Percentiles rank a stretch among this genome's conserved stretches.
phyloP scores from a whole-genome alignment of 2,329 filamentous ascomycete species.

The Coniochaeta sp. region DNA sequence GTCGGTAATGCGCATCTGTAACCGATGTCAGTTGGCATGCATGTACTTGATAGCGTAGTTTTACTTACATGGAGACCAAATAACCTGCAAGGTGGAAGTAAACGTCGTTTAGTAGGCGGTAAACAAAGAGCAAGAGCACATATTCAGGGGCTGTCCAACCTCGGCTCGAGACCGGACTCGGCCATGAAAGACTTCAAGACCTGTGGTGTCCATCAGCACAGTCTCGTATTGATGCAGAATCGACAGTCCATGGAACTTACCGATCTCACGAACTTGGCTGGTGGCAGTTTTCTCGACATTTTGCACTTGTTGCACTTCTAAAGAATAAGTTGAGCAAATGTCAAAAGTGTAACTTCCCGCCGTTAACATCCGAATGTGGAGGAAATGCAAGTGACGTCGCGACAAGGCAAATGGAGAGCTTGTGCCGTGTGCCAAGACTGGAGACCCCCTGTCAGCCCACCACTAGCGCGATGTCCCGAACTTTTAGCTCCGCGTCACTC shows the following conservation, averaged over 20 bases:
- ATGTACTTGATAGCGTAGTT: neutral
- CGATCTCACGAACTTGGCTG: constrained; percentile 23
- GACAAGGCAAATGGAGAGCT: neutral
- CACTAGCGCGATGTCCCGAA: neutral
- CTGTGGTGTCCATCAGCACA: constrained; percentile 31
- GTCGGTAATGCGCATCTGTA: constrained; percentile 58
- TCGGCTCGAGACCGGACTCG: constrained; percentile 82
- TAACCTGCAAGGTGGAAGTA: constrained; percentile 21
- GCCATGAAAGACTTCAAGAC: constrained; percentile 80
- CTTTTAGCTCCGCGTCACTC: neutral
- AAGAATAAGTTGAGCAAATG: no score
- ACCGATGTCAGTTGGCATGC: neutral
- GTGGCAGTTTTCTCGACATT: constrained; percentile 22
- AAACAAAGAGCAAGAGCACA: neutral
- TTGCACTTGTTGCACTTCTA: constrained; percentile 5
- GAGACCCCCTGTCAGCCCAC: neutral
- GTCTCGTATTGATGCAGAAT: neutral
- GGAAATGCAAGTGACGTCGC: constrained; percentile 1
- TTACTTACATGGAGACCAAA: constrained; percentile 32
- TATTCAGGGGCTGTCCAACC: constrained; percentile 43
- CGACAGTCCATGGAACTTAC: constrained; percentile 11
- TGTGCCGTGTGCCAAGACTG: neutral
- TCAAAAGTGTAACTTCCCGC: no score
- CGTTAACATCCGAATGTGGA: no score
- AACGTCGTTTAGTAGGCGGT: neutral